Conservation (phyloP, 1,284 basidiomycete species). For the Ustilago shanxiensis region DNA sequence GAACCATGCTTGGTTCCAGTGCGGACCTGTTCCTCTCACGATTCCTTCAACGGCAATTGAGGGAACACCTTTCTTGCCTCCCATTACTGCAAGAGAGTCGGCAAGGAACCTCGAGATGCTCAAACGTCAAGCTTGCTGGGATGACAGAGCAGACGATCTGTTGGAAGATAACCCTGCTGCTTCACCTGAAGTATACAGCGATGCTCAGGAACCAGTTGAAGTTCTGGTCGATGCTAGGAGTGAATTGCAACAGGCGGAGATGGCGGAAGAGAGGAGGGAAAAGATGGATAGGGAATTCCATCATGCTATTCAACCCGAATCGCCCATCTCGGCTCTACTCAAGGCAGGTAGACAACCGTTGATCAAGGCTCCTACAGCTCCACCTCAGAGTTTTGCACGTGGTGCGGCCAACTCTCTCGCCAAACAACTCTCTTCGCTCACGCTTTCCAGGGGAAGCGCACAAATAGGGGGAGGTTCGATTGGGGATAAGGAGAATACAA, state of each 20-base stretch:
- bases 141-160: constrained; percentile 54
- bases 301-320: constrained; percentile 92
- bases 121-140: constrained; percentile 60
- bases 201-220: constrained; percentile 35
- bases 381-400: constrained; percentile 34
- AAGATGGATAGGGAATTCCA: constrained; percentile 88
- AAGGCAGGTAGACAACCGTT: constrained; percentile 69
- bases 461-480: background rate
- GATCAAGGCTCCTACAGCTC: constrained; percentile 53
- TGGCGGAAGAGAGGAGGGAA: constrained; percentile 62
- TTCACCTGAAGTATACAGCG: constrained; percentile 11
- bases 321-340: constrained; percentile 91
- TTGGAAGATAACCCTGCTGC: constrained; percentile 22
- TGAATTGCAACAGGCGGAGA: constrained; percentile 53
- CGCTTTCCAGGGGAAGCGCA: constrained; percentile 7
- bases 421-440: constrained; percentile 44
- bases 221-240: constrained; percentile 43
- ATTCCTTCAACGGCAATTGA: constrained; percentile 85
- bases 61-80: constrained; percentile 80
- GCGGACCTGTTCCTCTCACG: constrained; percentile 82
- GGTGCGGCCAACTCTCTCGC: constrained; percentile 38
- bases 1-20: constrained; percentile 85
- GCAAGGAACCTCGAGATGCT: constrained; percentile 61
- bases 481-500: constrained; percentile 63
- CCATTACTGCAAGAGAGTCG: constrained; percentile 50